phyloP scores from a whole-genome alignment of 371 early-diverging fungal genomes.

The Lichtheimia hyalospora region DNA sequence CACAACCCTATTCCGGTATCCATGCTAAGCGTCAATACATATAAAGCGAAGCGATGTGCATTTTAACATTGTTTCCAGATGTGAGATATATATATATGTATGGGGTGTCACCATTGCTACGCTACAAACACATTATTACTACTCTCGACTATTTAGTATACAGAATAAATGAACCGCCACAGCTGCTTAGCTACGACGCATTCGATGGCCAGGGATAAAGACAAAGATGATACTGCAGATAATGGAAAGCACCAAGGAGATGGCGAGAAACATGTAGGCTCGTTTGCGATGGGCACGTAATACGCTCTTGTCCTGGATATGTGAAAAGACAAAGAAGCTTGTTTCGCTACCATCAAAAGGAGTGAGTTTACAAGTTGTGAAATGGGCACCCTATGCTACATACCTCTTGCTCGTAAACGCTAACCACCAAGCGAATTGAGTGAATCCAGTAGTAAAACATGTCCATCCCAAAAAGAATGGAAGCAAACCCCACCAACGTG shows the following conservation, averaged over 20 bases:
- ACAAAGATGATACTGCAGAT: conserved; percentile 42
- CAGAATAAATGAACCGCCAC: neutral
- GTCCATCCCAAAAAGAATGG: conserved; percentile 48
- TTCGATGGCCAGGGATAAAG: conserved; percentile 38
- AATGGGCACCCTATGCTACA: neutral
- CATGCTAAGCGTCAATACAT: too few relatives aligned
- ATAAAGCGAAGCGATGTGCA: too few relatives aligned
- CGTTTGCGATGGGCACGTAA: conserved; percentile 37
- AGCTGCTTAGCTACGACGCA: conserved; percentile 18
- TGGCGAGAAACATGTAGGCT: conserved; percentile 30
- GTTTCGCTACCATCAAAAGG: conserved; percentile 24
- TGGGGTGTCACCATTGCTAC: too few relatives aligned
- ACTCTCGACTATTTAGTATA: neutral
- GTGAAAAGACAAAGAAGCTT: conserved; percentile 32
- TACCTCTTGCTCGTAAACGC: conserved; percentile 42
- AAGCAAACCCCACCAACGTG: conserved; percentile 35
- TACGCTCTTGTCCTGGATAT: conserved; percentile 43
- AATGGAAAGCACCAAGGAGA: conserved; percentile 26
- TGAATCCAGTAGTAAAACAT: conserved; percentile 27
- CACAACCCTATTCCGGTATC: too few relatives aligned
- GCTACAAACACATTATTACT: too few relatives aligned
- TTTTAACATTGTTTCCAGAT: too few relatives aligned
- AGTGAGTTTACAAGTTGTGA: neutral
- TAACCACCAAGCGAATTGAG: conserved; percentile 50
- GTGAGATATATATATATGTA: too few relatives aligned